Base-by-base conservation (phyloP, 495 filamentous ascomycete species). In the Hapsidospora chrysogenum region DNA sequence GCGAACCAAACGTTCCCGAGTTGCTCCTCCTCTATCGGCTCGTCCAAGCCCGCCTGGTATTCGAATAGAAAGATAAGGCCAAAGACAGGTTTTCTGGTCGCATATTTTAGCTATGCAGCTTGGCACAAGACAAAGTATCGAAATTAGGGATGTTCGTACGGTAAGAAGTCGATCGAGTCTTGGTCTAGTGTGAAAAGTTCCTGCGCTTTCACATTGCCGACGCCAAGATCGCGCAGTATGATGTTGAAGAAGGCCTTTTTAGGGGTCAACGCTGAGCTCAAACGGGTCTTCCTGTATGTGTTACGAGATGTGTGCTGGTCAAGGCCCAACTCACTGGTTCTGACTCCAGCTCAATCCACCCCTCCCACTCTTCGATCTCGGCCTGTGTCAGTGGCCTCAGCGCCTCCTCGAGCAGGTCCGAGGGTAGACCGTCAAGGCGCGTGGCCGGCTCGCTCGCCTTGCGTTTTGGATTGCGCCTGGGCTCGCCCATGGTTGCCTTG, bases 321-420 rank as follows among this genome's bases (percentile, higher is more conserved):
- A 29, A 4, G 9, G 16, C 9, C 14, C 5, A 35, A 50, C 70
- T 50, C 57, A 85, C 85, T 2, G 89, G 89, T 37, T 97, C 86
- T 1, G 83, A 92, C 51, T 93, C 85, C 25, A 95, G 64, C 47
- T 94, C 85, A 30, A 76, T 78, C 65, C 85, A 97, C 17, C 84
- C 85, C 2, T 44, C 46, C 54, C 65, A 70, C 20, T 57, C 56
- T 9, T 49, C 42, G 6, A 52, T 53, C 35, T 72, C 66, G 26
- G 63, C 45, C 6, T 42, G 41, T 11, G 40, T 39, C 51, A 61
- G 62, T 2, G 51, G 54, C 7, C 32, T 39, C 3, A 66, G 41
- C 3, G 54, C 44, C 2, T 48, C 41, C 8, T 59, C 58, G 4
- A 63, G 41, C 8, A 64, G 37, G 16, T 52, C 31, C 2, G 48